These are phyloP conservation scores for Vanilla planifolia DNA, from an alignment of 106 monocot genomes.

Conservation along the genomic window DNA sequence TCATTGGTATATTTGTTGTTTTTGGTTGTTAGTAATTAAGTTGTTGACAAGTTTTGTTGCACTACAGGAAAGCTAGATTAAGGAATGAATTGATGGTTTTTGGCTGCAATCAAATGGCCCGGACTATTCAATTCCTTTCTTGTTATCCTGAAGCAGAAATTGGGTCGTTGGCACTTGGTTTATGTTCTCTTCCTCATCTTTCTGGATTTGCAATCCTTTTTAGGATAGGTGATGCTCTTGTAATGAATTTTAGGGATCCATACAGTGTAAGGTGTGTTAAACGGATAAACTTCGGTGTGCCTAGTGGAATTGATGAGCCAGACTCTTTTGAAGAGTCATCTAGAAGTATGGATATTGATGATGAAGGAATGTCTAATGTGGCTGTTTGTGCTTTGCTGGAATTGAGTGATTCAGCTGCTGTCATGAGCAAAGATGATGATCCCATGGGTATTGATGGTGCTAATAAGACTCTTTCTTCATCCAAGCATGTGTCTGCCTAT, in stretches of 20 bases:
- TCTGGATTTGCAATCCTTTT: slow-evolving; percentile 88
- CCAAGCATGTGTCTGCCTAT: slow-evolving; percentile 60
- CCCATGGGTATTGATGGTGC: slow-evolving; percentile 73
- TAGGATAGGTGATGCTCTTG: slow-evolving; percentile 61
- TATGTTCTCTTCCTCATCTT: slow-evolving; percentile 70
- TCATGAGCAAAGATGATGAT: slow-evolving; percentile 46
- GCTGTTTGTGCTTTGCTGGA: slow-evolving; percentile 84
- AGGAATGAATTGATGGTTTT: slow-evolving; percentile 78
- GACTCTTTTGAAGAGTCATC: slow-evolving; percentile 51
- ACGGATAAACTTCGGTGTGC: slow-evolving; percentile 40
- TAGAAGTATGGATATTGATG: slow-evolving; percentile 57
- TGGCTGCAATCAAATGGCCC: slow-evolving; percentile 31
- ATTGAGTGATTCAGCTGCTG: slow-evolving; percentile 51
- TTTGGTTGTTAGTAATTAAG: slow-evolving; percentile 2
- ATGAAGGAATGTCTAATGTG: slow-evolving; percentile 72
- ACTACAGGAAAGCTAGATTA: slow-evolving; percentile 43
- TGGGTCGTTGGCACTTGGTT: slow-evolving; percentile 51
- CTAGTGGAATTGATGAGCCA: slow-evolving; percentile 40
- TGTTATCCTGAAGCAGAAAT: slow-evolving; percentile 48
- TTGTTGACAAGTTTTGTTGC: slow-evolving; percentile 1
- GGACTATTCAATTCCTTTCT: slow-evolving; percentile 35
- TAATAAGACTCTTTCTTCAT: slow-evolving; percentile 15
- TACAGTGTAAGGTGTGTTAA: slow-evolving; percentile 38
- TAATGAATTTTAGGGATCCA: slow-evolving; percentile 83
- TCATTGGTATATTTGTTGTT: neutral